Evolutionary conservation across 129 eudicot genomes (phyloP), one percentile per base, ranked within the genome.

Genomic region (Tagetes erecta): DNA sequence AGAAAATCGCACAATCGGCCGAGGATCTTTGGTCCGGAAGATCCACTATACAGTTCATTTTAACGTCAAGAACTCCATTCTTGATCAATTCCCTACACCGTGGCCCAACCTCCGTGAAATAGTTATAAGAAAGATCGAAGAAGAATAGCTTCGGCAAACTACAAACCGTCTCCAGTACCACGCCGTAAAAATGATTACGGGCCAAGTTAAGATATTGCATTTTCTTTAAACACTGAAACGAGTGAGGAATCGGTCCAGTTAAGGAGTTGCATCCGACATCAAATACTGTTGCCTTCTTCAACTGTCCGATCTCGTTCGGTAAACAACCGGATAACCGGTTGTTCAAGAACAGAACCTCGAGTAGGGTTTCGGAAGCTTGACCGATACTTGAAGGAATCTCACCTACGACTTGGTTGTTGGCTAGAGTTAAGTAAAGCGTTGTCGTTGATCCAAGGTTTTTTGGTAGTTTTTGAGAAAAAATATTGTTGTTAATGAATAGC

Each of bases 401-500:
- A 42, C 46, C 1, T 6, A 42, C 46, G 7, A 42, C 5, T 42
- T 42, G 1, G 46, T 42, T 42, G 7, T 42, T 6, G 1, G 46
- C 46, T 13, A 86, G 58, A 30, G 87, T 76, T 55, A 86, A 49
- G 63, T 57, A 86, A 27, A 71, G 63, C 8, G 75, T 78, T 7
- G 77, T 42, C 1, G 87, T 83, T 3, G 14, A 11, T 1, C 90
- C 90, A 1, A 86, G 80, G 64, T 64, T 83, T 1, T 55, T 67
- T 0, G 90, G 90, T 1, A 86, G 68, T 12, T 4, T 56, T 50
- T 80, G 81, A 13, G 27, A 5, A 56, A 86, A 77, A 0, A 72
- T 76, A 27, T 86, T 86, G 76, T 86, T 80, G 78, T 86, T 86
- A n/a, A 86, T 56, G 70, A 86, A 83, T 40, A 86, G 78, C 4